Base-by-base conservation (phyloP, 2,329 filamentous ascomycete genomes). In the Thielaviopsis euricoi region DNA sequence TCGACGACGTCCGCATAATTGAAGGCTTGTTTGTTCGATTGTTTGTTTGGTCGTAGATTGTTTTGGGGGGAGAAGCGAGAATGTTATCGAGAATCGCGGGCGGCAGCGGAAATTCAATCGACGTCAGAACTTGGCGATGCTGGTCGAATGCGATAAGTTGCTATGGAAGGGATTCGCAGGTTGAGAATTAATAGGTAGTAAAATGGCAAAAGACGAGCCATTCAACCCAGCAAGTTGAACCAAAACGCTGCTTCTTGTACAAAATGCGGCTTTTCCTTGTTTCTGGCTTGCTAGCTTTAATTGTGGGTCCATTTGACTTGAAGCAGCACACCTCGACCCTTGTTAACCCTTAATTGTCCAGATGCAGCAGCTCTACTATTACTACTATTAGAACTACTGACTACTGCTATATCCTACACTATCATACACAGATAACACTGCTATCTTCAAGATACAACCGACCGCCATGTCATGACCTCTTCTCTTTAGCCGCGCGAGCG, bases 401-500 rank as follows among this genome's bases (percentile, higher is more conserved):
- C n/a, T n/a, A n/a, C n/a, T n/a, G 19, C 48, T 43, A 43, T n/a
- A 43, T n/a, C 10, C 13, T 17, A 40, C 15, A 40, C 37, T 3
- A 4, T 7, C 53, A 15, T 43, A 17, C 37, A 13, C 37, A 40
- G 3, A 40, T 13, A 13, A 50, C 50, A 46, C 54, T 37, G 9
- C 25, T 53, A 59, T 15, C 55, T 37, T n/a, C n/a, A n/a, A n/a
- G n/a, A n/a, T n/a, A n/a, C n/a, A n/a, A n/a, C n/a, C n/a, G n/a
- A n/a, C n/a, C n/a, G n/a, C n/a, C n/a, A n/a, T n/a, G n/a, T n/a
- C n/a, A n/a, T n/a, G n/a, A n/a, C n/a, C n/a, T 6, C 9, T 3
- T 21, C 6, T 6, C 23, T 46, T 23, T 2, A 50, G 21, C 19
- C 15, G 22, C 22, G 53, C 19, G n/a, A 51, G 6, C 71, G 61